phyloP scores from a whole-genome alignment of 1,139 yeast genomes.

The Saccharomycopsis hybrid region DNA sequence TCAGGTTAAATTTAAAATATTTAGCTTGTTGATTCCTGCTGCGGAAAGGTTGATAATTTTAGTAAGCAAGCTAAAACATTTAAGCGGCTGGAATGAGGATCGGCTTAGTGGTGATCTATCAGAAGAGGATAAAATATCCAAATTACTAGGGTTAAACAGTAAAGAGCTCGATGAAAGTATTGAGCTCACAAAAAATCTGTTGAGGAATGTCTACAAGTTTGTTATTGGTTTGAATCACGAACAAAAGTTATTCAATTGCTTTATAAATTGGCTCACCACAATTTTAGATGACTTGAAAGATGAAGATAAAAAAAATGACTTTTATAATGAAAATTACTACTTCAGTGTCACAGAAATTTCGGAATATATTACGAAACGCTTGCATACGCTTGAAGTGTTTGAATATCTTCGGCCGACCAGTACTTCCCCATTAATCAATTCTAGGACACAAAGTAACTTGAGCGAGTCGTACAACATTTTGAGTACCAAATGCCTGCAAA shows the following conservation, averaged over 20 bases:
- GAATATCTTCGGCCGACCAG: background rate
- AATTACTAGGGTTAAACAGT: background rate
- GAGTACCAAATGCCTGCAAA: no score
- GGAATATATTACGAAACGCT: constrained; percentile 13
- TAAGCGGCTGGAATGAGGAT: constrained; percentile 26
- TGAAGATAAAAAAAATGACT: constrained; percentile 13
- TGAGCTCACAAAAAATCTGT: constrained; percentile 42
- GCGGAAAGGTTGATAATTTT: constrained; percentile 51
- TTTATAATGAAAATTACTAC: background rate
- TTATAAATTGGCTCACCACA: constrained; percentile 17
- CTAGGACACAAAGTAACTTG: no score
- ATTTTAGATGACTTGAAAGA: constrained; percentile 13
- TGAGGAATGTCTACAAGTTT: constrained; percentile 26
- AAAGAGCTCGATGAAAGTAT: constrained; percentile 28
- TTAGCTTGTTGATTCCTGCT: constrained; percentile 48
- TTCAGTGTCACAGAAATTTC: constrained; percentile 16
- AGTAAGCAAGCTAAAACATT: constrained; percentile 42
- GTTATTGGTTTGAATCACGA: constrained; percentile 25
- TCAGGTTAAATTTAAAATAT: constrained; percentile 37
- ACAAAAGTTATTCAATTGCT: constrained; percentile 22
- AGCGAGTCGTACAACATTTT: no score
- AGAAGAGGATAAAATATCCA: background rate
- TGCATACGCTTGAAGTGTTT: constrained; percentile 4
- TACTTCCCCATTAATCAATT: no score
- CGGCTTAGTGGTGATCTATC: background rate